Evolutionary conservation across 192 early-diverging fungal species (phyloP), one percentile per base, ranked within the genome.

Genomic region (Linnemannia schmuckeri): DNA sequence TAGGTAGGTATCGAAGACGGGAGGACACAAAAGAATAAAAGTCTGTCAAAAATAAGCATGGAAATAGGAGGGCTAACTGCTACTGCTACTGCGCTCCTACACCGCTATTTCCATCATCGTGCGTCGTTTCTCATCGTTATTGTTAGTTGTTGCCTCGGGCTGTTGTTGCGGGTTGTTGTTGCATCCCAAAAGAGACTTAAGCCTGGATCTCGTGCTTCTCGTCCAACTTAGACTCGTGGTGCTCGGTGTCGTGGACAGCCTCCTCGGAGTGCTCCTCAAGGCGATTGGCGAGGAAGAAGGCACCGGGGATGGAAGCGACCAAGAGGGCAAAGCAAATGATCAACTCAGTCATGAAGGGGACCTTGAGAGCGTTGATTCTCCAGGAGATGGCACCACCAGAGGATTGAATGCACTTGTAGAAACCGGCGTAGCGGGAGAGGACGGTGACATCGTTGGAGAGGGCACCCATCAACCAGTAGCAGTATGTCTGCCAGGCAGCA

Each of bases 331-430:
- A 84, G 66, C 72, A 84, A 22, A 84, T 70, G 22, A 84, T 30
- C 22, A 84, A 68, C 78, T 84, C 69, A n/a, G 40, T 38, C 10
- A 84, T 44, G 42, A 46, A 84, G 3, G 52, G 12, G 1, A 71
- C 78, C 1, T 6, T 10, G 7, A 78, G 22, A 37, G 94, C 91
- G 76, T 93, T 93, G 70, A 94, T 70, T 76, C 93, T 92, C 90
- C 93, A 93, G 12, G 92, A 88, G 52, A 95, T 89, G 66, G 93
- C 95, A 63, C 81, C 91, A 24, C 91, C 94, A 76, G 93, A 91
- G 75, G 93, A 94, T 90, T 97, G 96, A 66, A 96, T 94, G 69
- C 93, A 94, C 92, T 97, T 97, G 94, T 97, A 97, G 90, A 94
- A 96, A 6, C 96, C 96, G 75, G 92, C 89, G 80, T 93, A 95